Percentiles rank a stretch among this genome's conserved stretches.
These are phyloP conservation scores for Agarophyton chilense DNA, from an alignment of 23 red algal species.

Conservation along the genomic window DNA sequence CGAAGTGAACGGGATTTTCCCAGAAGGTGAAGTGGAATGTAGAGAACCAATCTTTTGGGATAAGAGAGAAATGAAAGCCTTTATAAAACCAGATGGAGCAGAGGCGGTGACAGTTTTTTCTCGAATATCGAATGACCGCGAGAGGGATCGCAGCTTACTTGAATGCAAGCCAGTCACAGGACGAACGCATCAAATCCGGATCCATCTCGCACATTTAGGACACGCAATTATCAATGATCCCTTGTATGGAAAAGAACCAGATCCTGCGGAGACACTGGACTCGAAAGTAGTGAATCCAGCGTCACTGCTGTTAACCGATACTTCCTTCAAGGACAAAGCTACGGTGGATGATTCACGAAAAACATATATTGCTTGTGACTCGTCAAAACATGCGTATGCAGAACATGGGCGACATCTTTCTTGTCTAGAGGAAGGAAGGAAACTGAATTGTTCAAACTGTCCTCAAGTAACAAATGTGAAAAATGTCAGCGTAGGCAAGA, in stretches of 20 bases:
- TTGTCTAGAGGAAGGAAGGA: slow-evolving; percentile 43
- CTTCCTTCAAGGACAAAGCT: slow-evolving; percentile 9
- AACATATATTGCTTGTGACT: slow-evolving; percentile 50
- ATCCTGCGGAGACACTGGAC: background rate
- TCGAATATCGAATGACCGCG: slow-evolving; percentile 19
- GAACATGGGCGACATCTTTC: slow-evolving; percentile 40
- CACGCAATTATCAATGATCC: slow-evolving; percentile 86
- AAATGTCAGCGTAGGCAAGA: slow-evolving; percentile 45
- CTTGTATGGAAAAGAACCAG: slow-evolving; percentile 60
- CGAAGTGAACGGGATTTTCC: slow-evolving; percentile 74
- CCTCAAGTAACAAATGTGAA: slow-evolving; percentile 64
- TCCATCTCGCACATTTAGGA: slow-evolving; percentile 82
- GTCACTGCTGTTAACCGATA: background rate
- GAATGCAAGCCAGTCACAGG: slow-evolving; percentile 83
- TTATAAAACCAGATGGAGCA: slow-evolving; percentile 29
- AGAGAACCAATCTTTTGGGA: slow-evolving; percentile 49
- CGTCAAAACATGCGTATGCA: slow-evolving; percentile 33
- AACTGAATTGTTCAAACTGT: slow-evolving; percentile 54
- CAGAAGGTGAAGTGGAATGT: slow-evolving; percentile 18
- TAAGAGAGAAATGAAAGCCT: slow-evolving; percentile 53
- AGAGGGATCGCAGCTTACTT: slow-evolving; percentile 36
- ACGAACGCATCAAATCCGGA: slow-evolving; percentile 96
- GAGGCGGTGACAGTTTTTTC: slow-evolving; percentile 55
- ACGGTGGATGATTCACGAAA: background rate
- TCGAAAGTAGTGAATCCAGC: background rate